Conservation (phyloP, 176 grass and related monocot genomes). For the Ananas comosus region DNA sequence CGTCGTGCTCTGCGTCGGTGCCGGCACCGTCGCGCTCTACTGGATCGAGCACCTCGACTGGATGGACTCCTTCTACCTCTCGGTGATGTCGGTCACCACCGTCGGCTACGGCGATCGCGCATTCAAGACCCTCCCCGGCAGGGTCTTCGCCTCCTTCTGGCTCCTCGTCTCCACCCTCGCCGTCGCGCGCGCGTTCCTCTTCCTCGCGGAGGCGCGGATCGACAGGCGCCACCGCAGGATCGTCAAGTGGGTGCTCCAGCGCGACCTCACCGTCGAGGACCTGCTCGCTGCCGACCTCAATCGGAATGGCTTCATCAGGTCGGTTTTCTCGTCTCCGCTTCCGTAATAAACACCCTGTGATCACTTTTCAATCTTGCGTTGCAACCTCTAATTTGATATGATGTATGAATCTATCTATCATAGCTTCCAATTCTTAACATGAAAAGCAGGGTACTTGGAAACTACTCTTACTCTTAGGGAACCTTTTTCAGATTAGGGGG, state of each 20-base stretch:
- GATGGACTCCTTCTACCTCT: constrained; percentile 49
- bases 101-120: constrained; percentile 58
- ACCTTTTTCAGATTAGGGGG: too few species aligned
- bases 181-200: constrained; percentile 60
- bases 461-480: too few species aligned
- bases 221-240: constrained; percentile 39
- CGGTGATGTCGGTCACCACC: constrained; percentile 57
- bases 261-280: constrained; percentile 35
- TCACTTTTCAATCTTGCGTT: not conserved
- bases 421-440: too few species aligned
- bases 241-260: constrained; percentile 39
- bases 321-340: not conserved
- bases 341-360: not conserved
- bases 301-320: constrained; percentile 31
- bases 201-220: constrained; percentile 41
- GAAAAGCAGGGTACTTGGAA: too few species aligned
- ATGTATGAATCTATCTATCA: too few species aligned
- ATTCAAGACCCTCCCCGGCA: constrained; percentile 32
- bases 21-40: constrained; percentile 27
- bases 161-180: constrained; percentile 49
- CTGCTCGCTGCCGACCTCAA: constrained; percentile 59
- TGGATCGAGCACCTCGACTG: constrained; percentile 29
- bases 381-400: too few species aligned
- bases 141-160: constrained; percentile 51
- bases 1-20: constrained; percentile 23